Conservation (phyloP, 768 basidiomycete species). For the Ramaria sp. region DNA sequence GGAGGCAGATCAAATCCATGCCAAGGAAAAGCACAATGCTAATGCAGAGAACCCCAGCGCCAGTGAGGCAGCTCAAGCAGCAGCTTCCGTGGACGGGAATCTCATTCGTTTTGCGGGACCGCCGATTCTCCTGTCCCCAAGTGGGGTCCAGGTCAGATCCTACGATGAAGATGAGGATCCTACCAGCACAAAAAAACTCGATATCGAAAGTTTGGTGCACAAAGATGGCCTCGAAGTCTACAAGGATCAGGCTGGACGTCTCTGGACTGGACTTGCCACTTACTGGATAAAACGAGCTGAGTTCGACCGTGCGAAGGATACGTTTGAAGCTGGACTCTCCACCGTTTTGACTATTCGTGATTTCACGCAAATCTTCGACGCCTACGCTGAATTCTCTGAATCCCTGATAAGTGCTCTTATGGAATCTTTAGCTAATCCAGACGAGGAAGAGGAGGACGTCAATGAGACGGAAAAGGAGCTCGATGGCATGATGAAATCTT, state of each 20-base stretch:
- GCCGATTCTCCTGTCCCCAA: conserved; percentile 39
- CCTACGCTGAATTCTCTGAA: conserved; percentile 91
- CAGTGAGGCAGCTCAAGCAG: conserved; percentile 19
- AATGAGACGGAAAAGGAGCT: conserved; percentile 75
- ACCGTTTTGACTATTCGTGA: conserved; percentile 88
- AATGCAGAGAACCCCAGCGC: conserved; percentile 27
- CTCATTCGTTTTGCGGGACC: conserved; percentile 67
- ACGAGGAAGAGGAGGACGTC: conserved; percentile 66
- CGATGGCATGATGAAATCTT: conserved; percentile 81
- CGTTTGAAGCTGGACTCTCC: conserved; percentile 80
- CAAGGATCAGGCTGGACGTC: conserved; percentile 91
- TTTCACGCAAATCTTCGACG: conserved; percentile 96
- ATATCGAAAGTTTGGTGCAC: conserved; percentile 77
- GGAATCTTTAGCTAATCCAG: conserved; percentile 66
- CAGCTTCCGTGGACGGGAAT: conserved; percentile 44
- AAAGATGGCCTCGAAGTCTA: conserved; percentile 83
- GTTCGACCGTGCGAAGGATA: conserved; percentile 80
- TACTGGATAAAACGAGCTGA: conserved; percentile 98
- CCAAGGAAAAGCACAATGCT: conserved; percentile 36
- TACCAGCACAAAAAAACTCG: conserved; percentile 52
- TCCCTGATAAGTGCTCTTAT: conserved; percentile 83
- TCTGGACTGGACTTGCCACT: conserved; percentile 94
- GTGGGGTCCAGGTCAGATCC: conserved; percentile 36
- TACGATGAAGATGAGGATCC: conserved; percentile 86
- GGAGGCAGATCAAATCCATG: conserved; percentile 53